phyloP scores from a whole-genome alignment of 441 rosid genomes.

The Eruca vesicaria region DNA sequence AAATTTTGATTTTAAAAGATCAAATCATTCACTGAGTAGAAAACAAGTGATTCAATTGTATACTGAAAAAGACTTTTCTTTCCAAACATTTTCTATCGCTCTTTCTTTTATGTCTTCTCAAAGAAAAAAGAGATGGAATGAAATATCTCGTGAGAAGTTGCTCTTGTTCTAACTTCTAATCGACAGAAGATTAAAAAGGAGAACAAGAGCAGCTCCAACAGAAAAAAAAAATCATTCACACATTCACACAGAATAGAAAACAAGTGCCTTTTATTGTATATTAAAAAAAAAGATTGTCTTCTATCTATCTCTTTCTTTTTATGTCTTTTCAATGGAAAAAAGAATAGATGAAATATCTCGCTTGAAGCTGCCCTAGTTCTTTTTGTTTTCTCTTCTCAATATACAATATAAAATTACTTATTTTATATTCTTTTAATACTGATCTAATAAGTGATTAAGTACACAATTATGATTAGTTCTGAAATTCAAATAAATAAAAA shows the following conservation, averaged over 20 bases:
- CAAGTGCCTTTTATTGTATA: too few species aligned
- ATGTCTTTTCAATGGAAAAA: too few species aligned
- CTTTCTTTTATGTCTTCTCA: background rate
- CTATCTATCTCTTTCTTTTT: too few species aligned
- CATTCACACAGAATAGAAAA: too few species aligned
- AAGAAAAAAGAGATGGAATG: background rate
- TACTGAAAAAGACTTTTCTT: background rate
- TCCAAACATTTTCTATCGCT: background rate
- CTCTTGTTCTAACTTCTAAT: background rate
- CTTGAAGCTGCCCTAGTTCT: background rate
- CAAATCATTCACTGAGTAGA: background rate
- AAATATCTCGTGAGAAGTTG: background rate
- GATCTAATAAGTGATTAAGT: background rate
- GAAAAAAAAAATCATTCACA: too few species aligned
- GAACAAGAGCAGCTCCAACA: too few species aligned
- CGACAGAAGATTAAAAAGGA: too few species aligned
- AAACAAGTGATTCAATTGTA: background rate
- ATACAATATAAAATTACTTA: background rate
- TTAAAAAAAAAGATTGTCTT: too few species aligned
- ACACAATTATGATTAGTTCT: background rate
- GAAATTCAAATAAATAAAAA: background rate
- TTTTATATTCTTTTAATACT: background rate
- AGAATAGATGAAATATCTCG: too few species aligned
- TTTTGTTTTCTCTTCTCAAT: background rate
- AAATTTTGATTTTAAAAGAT: background rate